These are phyloP conservation scores for Clarireedia monteithiana DNA, from an alignment of 2,329 filamentous ascomycete species.

Conservation along the genomic window DNA sequence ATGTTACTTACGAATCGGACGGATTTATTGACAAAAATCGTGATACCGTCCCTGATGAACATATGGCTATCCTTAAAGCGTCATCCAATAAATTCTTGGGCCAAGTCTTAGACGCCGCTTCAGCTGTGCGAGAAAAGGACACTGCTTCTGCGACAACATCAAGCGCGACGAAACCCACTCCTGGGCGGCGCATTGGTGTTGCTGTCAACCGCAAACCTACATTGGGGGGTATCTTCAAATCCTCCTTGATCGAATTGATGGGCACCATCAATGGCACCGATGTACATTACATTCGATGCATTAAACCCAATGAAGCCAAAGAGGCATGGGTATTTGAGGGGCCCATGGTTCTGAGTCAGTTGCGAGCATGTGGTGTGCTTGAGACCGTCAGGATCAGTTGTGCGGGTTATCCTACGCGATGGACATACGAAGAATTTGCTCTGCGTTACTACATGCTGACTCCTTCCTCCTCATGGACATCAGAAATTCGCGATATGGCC, in stretches of 20 bases:
- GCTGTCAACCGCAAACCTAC: conserved; percentile 95
- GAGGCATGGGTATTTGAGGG: conserved; percentile 97
- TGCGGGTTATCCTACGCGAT: conserved; percentile 92
- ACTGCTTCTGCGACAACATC: conserved; percentile 49
- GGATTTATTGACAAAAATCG: conserved; percentile 99
- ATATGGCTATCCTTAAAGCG: conserved; percentile 83
- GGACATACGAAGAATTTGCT: conserved; percentile 98
- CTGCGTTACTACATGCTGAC: conserved; percentile 97
- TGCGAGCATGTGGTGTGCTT: conserved; percentile 95
- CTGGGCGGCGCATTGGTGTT: conserved; percentile 80
- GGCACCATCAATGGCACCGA: conserved; percentile 95
- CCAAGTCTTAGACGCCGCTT: conserved; percentile 77
- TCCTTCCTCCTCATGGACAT: conserved; percentile 81
- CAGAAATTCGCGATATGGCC: conserved; percentile 89
- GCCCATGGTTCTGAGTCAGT: conserved; percentile 94
- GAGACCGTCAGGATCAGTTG: conserved; percentile 97
- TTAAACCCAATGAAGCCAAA: conserved; percentile 97
- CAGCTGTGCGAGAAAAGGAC: conserved; percentile 85
- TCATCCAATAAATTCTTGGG: conserved; percentile 81
- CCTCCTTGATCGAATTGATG: conserved; percentile 96
- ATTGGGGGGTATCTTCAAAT: conserved; percentile 96
- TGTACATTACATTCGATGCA: conserved; percentile 97
- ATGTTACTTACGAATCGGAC: conserved; percentile 97
- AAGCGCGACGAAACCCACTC: conserved; percentile 69
- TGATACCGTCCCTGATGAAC: conserved; percentile 96